These are phyloP conservation scores for Puccinia triticina DNA, from an alignment of 1,284 basidiomycete genomes.

Conservation along the genomic window DNA sequence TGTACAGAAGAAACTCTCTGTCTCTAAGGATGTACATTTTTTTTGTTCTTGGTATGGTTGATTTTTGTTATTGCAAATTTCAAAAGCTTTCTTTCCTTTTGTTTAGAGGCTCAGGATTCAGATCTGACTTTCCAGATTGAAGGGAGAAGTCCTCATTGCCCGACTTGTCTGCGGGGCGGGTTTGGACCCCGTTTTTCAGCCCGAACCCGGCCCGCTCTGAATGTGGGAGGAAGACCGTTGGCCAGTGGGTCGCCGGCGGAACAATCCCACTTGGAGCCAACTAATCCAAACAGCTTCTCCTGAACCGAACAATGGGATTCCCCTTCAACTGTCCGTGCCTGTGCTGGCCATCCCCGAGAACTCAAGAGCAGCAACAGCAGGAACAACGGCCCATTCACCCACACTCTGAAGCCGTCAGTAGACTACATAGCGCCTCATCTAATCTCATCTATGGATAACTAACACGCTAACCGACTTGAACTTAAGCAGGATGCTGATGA, in stretches of 20 bases:
- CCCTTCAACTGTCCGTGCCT: slow-evolving; percentile 10
- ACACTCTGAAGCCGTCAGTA: slow-evolving; percentile 7
- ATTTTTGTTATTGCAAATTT: background rate
- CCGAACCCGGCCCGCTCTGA: no score
- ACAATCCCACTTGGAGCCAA: background rate
- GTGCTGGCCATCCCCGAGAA: slow-evolving; percentile 13
- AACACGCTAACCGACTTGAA: background rate
- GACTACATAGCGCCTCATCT: background rate
- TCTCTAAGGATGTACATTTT: background rate
- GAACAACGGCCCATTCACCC: background rate
- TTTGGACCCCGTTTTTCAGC: no score
- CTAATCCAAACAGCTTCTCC: background rate
- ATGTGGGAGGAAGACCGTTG: no score
- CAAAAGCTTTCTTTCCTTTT: background rate
- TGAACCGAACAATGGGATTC: slow-evolving; percentile 4
- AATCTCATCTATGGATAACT: background rate
- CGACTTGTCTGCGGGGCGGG: no score
- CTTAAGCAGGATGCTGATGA: slow-evolving; percentile 38
- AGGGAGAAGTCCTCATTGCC: no score
- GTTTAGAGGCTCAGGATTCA: no score
- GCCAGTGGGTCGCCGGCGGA: no score
- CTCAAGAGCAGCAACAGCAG: background rate
- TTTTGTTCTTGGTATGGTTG: background rate
- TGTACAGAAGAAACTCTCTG: background rate
- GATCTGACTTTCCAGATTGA: no score